Evolutionary conservation across 2,329 filamentous ascomycete species (phyloP), one percentile per base, ranked within the genome.

Genomic region (Onygenales sp.): DNA sequence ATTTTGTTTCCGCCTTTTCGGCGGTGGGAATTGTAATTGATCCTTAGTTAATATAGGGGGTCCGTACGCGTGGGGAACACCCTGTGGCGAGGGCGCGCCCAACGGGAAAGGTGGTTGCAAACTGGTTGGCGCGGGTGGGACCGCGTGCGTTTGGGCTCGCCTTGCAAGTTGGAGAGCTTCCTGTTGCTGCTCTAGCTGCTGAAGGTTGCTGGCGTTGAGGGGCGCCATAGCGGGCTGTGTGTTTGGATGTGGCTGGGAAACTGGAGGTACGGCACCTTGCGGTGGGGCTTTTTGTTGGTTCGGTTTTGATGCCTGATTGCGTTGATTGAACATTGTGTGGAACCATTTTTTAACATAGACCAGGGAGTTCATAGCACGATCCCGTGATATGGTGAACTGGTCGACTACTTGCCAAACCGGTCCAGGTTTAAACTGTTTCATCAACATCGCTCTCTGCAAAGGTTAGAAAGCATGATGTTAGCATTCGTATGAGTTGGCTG

Each of bases 1-100:
- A 51, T 75, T 76, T 57, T 78, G 72, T 69, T 80, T 82, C 51
- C 75, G 73, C 61, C 75, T 79, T 70, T 83, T 84, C 53, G 73
- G 71, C 2, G 76, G 73, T 14, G 81, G 81, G 27, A 84, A 66
- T 46, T 80, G 78, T 46, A 85, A 72, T 57, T 82, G 78, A 50
- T 80, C 77, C 9, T 75, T 73, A 4, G 76, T 79, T 48, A 83
- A 72, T 49, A 75, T 72, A 17, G 73, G 75, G 17, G 73, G 71
- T 7, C 72, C 73, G 53, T 81, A 79, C 50, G 78, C 79, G 56
- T 77, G 75, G 7, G 81, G 80, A 54, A 81, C 74, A 27, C 81
- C 80, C 52, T 78, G 74, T 13, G 80, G 80, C 47, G 78, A 79
- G 31, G 75, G 72, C 13, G 72, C 74, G 51, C 75, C 74, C 50